phyloP scores from a whole-genome alignment of 2,329 filamentous ascomycete genomes.

The Aspergillus sp. region DNA sequence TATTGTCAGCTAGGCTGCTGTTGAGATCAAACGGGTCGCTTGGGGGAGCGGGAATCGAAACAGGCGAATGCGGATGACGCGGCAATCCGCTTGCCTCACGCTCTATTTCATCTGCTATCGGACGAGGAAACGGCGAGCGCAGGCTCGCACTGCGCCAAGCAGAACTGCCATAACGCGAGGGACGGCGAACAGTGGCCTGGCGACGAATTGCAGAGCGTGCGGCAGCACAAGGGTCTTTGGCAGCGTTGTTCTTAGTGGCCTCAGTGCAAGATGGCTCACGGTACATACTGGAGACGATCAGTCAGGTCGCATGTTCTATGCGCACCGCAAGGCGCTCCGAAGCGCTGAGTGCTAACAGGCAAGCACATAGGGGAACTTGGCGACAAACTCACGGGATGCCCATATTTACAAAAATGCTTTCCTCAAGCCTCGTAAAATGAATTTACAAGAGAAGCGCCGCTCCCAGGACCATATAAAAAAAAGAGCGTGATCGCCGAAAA shows the following conservation, averaged over 20 bases:
- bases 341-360: slow-evolving; percentile 14
- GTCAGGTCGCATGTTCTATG: slow-evolving; percentile 14
- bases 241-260: slow-evolving; percentile 38
- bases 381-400: slow-evolving; percentile 43
- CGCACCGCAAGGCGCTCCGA: slow-evolving; percentile 12
- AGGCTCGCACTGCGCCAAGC: slow-evolving; percentile 29
- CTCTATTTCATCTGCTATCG: slow-evolving; percentile 32
- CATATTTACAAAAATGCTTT: slow-evolving; percentile 26
- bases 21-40: slow-evolving; percentile 32
- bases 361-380: slow-evolving; percentile 5
- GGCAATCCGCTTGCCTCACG: slow-evolving; percentile 25
- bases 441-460: slow-evolving; percentile 4
- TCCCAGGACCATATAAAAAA: slow-evolving; percentile 9
- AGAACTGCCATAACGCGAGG: slow-evolving; percentile 27
- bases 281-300: slow-evolving; percentile 51
- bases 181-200: slow-evolving; percentile 40
- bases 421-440: slow-evolving; percentile 1
- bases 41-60: slow-evolving; percentile 24
- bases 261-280: slow-evolving; percentile 52
- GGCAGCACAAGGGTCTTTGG: slow-evolving; percentile 55
- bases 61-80: slow-evolving; percentile 27
- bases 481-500: slow-evolving; percentile 15
- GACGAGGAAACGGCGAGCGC: slow-evolving; percentile 30
- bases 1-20: slow-evolving; percentile 20
- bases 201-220: slow-evolving; percentile 61